phyloP scores from a whole-genome alignment of 2,329 filamentous ascomycete species.

The Albophoma yamanashiensis region DNA sequence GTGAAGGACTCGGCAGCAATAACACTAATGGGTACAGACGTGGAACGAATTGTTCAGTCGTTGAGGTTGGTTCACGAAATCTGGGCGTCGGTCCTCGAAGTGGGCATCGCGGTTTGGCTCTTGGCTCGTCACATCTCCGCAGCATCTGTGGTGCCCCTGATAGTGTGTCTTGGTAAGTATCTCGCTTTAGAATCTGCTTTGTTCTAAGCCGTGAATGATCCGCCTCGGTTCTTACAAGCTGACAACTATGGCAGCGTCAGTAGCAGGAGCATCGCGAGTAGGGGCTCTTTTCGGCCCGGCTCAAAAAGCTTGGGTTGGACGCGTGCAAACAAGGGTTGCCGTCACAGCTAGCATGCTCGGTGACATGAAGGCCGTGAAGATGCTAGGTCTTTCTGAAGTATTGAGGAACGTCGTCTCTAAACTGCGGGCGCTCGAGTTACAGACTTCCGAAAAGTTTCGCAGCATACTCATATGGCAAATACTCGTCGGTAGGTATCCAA shows the following conservation, averaged over 20 bases:
- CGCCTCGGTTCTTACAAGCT: not conserved
- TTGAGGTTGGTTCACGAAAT: not conserved
- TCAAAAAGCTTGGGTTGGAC: not conserved
- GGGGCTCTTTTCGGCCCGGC: not conserved
- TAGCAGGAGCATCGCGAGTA: not conserved
- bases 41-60: not conserved
- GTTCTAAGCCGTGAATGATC: not conserved
- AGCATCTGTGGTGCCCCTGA: not conserved
- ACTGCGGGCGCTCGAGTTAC: not conserved
- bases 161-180: not conserved
- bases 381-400: constrained; percentile 1
- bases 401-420: not conserved
- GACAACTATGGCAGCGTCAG: not conserved
- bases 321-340: not conserved
- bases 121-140: not conserved
- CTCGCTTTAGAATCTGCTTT: not conserved
- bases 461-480: not conserved
- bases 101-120: not conserved
- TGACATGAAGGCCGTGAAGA: constrained; percentile 4
- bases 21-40: constrained; percentile 1
- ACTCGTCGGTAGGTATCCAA: not conserved
- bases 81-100: not conserved
- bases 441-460: not conserved
- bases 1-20: not conserved
- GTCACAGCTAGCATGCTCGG: not conserved